These are phyloP conservation scores for Colletotrichum incanum DNA, from an alignment of 2,329 filamentous ascomycete genomes.

Conservation along the genomic window DNA sequence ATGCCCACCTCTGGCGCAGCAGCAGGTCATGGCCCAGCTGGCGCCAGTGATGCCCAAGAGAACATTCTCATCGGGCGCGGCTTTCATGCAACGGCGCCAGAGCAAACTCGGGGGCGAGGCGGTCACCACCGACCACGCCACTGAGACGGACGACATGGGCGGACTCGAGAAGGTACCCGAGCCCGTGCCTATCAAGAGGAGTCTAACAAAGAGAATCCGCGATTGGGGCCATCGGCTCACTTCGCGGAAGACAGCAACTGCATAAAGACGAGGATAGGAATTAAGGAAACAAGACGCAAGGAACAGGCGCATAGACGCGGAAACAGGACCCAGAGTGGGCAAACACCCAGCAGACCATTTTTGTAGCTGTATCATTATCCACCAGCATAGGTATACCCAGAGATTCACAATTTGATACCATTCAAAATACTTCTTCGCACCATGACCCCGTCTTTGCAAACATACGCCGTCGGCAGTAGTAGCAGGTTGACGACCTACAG, in stretches of 20 bases:
- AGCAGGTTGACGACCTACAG: too few relatives aligned
- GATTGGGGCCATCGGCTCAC: slow-evolving; percentile 42
- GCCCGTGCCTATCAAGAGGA: slow-evolving; percentile 23
- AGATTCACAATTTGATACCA: slow-evolving; percentile 26
- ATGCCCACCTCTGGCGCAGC: slow-evolving; percentile 26
- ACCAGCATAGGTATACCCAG: slow-evolving; percentile 35
- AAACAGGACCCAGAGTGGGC: slow-evolving; percentile 31
- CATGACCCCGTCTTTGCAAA: neutral
- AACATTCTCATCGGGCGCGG: slow-evolving; percentile 47
- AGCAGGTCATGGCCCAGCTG: slow-evolving; percentile 17
- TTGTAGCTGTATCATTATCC: slow-evolving; percentile 38
- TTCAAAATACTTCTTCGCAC: neutral
- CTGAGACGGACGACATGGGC: slow-evolving; percentile 28
- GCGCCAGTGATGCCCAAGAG: slow-evolving; percentile 35
- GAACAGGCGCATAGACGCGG: slow-evolving; percentile 29
- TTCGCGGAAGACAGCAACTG: slow-evolving; percentile 15
- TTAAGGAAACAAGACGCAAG: slow-evolving; percentile 3
- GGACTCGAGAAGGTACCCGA: slow-evolving; percentile 13
- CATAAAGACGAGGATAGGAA: slow-evolving; percentile 16
- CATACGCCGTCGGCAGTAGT: neutral
- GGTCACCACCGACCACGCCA: slow-evolving; percentile 20
- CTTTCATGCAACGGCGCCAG: slow-evolving; percentile 46
- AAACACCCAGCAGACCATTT: slow-evolving; percentile 14
- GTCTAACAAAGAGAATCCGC: slow-evolving; percentile 32
- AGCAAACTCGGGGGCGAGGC: slow-evolving; percentile 37